Percentiles rank a stretch among this genome's conserved stretches.
phyloP scores from a whole-genome alignment of 768 basidiomycete species.

The Lentinula sp. region DNA sequence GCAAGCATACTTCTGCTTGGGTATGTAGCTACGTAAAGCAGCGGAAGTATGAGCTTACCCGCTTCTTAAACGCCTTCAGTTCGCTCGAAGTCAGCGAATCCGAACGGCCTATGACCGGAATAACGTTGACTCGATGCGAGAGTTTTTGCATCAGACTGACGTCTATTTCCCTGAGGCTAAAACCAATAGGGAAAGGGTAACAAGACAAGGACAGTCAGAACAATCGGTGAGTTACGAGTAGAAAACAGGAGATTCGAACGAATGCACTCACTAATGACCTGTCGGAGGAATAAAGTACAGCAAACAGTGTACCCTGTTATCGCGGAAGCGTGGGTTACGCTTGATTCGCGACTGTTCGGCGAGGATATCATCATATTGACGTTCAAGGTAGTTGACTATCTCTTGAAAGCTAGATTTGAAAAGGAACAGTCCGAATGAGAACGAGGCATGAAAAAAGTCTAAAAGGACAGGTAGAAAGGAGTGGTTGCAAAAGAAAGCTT shows the following conservation, averaged over 20 bases:
- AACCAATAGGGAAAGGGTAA: background rate
- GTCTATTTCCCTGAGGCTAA: conserved; percentile 81
- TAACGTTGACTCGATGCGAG: conserved; percentile 89
- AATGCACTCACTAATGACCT: conserved; percentile 64
- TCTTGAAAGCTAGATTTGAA: conserved; percentile 67
- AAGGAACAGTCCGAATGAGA: background rate
- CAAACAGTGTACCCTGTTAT: conserved; percentile 83
- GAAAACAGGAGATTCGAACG: background rate
- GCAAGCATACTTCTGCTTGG: background rate
- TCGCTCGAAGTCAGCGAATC: conserved; percentile 83
- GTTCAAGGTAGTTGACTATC: conserved; percentile 81
- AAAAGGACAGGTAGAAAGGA: background rate
- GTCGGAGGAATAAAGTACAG: conserved; percentile 91
- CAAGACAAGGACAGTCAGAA: conserved; percentile 4
- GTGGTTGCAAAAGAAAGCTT: background rate
- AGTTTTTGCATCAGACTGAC: conserved; percentile 89
- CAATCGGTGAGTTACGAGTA: background rate
- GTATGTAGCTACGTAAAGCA: conserved; percentile 7
- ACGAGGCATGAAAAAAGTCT: background rate
- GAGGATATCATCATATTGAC: conserved; percentile 90
- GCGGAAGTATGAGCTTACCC: conserved; percentile 31
- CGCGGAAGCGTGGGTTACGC: conserved; percentile 88
- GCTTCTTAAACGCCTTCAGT: conserved; percentile 78
- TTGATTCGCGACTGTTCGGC: conserved; percentile 86
- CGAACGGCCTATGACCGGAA: conserved; percentile 84